These are phyloP conservation scores for Petunia secreta DNA, from an alignment of 257 asterid species.

Conservation along the genomic window DNA sequence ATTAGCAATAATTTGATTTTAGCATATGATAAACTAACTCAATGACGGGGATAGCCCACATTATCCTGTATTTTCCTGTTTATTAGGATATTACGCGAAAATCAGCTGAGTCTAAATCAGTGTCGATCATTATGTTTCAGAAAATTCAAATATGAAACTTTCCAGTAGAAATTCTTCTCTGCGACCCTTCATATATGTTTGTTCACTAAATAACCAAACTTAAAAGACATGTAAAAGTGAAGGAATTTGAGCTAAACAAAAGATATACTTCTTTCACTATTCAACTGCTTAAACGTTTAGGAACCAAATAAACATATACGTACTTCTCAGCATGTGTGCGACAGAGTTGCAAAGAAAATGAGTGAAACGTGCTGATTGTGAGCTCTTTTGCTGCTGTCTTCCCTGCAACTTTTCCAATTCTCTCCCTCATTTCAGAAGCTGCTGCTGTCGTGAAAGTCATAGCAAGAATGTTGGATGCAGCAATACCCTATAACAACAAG, in stretches of 20 bases:
- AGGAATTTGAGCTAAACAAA: constrained; percentile 7
- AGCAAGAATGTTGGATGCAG: constrained; percentile 84
- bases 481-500: constrained; percentile 61
- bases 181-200: background rate
- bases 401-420: constrained; percentile 89
- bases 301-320: constrained; percentile 36
- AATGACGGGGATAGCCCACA: background rate
- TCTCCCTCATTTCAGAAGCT: constrained; percentile 96
- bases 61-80: constrained; percentile 15
- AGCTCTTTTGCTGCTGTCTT: constrained; percentile 88
- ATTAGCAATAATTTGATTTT: constrained; percentile 19
- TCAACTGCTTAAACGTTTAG: constrained; percentile 1
- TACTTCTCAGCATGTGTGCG: constrained; percentile 96
- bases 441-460: constrained; percentile 98
- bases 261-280: background rate
- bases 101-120: background rate
- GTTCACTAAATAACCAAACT: background rate
- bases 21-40: background rate
- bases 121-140: background rate
- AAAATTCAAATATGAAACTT: constrained; percentile 19
- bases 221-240: background rate
- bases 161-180: constrained; percentile 6
- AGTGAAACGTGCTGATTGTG: constrained; percentile 93
- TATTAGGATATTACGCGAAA: background rate
- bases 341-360: constrained; percentile 94